Conservation (phyloP, 768 basidiomycete genomes). For the Trichaptum fuscoviolaceum region DNA sequence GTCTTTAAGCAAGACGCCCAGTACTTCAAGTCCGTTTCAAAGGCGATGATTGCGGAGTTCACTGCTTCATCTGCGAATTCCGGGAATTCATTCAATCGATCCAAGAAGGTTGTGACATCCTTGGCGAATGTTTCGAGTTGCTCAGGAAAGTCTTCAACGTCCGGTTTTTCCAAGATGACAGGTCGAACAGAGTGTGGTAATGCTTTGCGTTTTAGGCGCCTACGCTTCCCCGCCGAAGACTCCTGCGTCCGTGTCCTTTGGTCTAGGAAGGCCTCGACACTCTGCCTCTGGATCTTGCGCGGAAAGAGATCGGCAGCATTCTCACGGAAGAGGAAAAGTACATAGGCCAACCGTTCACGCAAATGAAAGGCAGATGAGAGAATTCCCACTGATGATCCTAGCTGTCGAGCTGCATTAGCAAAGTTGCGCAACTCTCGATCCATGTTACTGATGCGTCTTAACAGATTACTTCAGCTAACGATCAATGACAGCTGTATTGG, state of each 20-base stretch:
- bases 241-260: conserved; percentile 26
- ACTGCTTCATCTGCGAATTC: conserved; percentile 72
- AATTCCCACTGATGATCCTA: conserved; percentile 74
- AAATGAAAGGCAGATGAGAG: conserved; percentile 69
- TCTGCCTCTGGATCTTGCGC: conserved; percentile 47
- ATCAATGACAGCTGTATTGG: conserved; percentile 7
- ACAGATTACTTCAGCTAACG: conserved; percentile 9
- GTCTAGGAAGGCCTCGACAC: conserved; percentile 32
- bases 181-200: conserved; percentile 48
- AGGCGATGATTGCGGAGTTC: conserved; percentile 59
- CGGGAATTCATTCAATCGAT: conserved; percentile 72
- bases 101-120: conserved; percentile 64
- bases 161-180: conserved; percentile 49
- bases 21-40: conserved; percentile 73
- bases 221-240: conserved; percentile 25
- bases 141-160: conserved; percentile 60
- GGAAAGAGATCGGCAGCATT: conserved; percentile 78
- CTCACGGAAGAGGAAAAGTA: conserved; percentile 66
- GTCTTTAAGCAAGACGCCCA: conserved; percentile 69
- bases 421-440: conserved; percentile 74
- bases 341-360: conserved; percentile 61
- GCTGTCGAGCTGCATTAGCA: conserved; percentile 68
- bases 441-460: conserved; percentile 52
- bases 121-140: conserved; percentile 57
- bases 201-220: conserved; percentile 27